phyloP scores from a whole-genome alignment of 768 basidiomycete genomes.

The Trametes cingulata region DNA sequence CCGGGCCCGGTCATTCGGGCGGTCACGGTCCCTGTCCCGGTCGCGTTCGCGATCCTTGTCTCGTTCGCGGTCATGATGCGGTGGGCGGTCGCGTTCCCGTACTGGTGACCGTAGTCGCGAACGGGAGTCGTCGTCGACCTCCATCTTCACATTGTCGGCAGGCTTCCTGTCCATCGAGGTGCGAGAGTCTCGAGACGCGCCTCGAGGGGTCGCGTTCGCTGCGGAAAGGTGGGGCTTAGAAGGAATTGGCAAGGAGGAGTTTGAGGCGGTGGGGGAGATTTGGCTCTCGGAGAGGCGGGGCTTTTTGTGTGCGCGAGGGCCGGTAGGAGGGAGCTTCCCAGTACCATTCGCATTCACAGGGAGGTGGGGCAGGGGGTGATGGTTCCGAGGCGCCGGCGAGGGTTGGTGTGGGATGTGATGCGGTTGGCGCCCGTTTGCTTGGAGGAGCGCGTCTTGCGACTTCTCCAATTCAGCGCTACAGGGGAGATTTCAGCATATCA shows the following conservation, averaged over 20 bases:
- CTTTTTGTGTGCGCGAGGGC: constrained; percentile 80
- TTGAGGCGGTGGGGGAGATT: constrained; percentile 16
- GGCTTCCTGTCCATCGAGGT: constrained; percentile 26
- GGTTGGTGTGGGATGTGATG: constrained; percentile 8
- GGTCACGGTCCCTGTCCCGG: constrained; percentile 35
- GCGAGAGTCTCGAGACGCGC: constrained; percentile 26
- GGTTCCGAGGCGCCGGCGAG: constrained; percentile 47
- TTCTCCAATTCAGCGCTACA: constrained; percentile 75
- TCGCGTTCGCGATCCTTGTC: constrained; percentile 41
- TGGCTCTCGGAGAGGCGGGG: constrained; percentile 64
- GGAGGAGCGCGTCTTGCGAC: constrained; percentile 62
- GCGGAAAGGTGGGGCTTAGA: constrained; percentile 22
- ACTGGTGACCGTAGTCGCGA: constrained; percentile 44
- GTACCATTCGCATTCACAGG: constrained; percentile 25
- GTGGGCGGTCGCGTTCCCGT: constrained; percentile 35
- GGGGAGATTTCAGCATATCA: constrained; percentile 10
- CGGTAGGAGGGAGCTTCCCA: constrained; percentile 68
- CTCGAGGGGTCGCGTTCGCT: constrained; percentile 20
- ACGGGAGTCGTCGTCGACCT: constrained; percentile 55
- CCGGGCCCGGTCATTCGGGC: constrained; percentile 36
- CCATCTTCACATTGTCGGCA: constrained; percentile 30
- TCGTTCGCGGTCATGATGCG: constrained; percentile 36
- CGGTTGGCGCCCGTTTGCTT: constrained; percentile 44
- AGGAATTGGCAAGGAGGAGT: constrained; percentile 7
- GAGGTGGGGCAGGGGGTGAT: constrained; percentile 36